phyloP scores from a whole-genome alignment of 306 rosid species.

The Ammopiptanthus mongolicus region DNA sequence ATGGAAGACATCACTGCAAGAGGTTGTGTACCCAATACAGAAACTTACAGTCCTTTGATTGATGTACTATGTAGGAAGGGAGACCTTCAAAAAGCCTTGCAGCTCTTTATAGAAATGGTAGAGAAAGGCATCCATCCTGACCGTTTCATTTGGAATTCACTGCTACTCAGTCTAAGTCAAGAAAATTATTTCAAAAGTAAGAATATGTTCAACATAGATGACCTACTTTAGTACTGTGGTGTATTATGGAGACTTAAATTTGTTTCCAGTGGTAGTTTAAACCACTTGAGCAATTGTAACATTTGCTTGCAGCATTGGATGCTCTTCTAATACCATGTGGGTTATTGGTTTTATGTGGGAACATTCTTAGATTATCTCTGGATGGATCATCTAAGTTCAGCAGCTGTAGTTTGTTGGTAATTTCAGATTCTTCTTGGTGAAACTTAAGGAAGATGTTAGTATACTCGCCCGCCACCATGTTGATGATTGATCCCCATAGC shows the following conservation, averaged over 20 bases:
- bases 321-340: not conserved
- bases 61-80: slow-evolving; percentile 43
- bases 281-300: not conserved
- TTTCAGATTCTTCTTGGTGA: not conserved
- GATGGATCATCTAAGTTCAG: not conserved
- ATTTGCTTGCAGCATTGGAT: not conserved
- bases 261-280: not conserved
- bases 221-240: slow-evolving; percentile 8
- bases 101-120: slow-evolving; percentile 43
- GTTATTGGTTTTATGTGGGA: not conserved
- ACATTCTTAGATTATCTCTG: not conserved
- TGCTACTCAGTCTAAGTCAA: slow-evolving; percentile 37
- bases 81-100: slow-evolving; percentile 48
- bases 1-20: slow-evolving; percentile 53
- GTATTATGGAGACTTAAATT: slow-evolving; percentile 9
- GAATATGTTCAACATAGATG: slow-evolving; percentile 13
- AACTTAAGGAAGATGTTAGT: not conserved
- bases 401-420: not conserved
- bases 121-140: slow-evolving; percentile 51
- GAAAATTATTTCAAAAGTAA: slow-evolving; percentile 30
- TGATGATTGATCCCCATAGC: not conserved
- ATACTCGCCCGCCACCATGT: not conserved
- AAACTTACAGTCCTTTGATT: slow-evolving; percentile 46
- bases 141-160: slow-evolving; percentile 43
- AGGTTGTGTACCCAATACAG: slow-evolving; percentile 44